These are phyloP conservation scores for Pythium apleroticum DNA, from an alignment of 352 stramenopile genomes.

Conservation along the genomic window DNA sequence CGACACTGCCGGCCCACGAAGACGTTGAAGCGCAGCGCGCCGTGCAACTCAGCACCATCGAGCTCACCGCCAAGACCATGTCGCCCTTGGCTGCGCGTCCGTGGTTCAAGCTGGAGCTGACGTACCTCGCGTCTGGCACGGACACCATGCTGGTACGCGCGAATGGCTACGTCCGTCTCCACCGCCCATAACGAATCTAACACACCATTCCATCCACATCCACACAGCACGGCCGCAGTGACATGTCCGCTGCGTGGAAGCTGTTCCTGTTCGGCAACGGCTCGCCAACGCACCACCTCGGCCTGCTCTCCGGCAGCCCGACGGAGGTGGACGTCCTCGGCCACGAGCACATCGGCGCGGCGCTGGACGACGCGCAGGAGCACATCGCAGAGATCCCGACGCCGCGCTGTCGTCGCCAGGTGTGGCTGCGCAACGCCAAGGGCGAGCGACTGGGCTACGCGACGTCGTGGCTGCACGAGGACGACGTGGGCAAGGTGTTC, in stretches of 20 bases:
- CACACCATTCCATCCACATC: neutral
- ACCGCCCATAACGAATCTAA: conserved; percentile 16
- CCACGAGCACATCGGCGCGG: conserved; percentile 46
- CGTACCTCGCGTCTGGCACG: conserved; percentile 25
- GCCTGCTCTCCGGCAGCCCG: conserved; percentile 61
- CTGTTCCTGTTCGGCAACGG: conserved; percentile 85
- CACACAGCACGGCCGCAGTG: conserved; percentile 44
- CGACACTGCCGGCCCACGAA: neutral
- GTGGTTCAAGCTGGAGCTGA: conserved; percentile 40
- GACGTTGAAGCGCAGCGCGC: neutral
- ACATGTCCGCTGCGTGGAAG: conserved; percentile 72
- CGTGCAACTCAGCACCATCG: neutral
- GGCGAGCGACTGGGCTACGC: conserved; percentile 81
- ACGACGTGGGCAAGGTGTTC: conserved; percentile 71
- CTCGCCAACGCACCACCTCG: conserved; percentile 80
- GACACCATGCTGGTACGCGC: conserved; percentile 49
- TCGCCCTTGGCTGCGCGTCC: neutral
- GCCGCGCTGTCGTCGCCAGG: conserved; percentile 69
- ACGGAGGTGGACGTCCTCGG: conserved; percentile 83
- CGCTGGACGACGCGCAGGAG: conserved; percentile 39
- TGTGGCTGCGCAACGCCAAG: conserved; percentile 71
- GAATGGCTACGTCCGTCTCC: conserved; percentile 28
- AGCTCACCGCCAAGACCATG: neutral
- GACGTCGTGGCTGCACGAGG: conserved; percentile 69
- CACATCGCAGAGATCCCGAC: conserved; percentile 50